Base-by-base conservation (phyloP, 495 filamentous ascomycete species). In the Aspergillus homomorphus region DNA sequence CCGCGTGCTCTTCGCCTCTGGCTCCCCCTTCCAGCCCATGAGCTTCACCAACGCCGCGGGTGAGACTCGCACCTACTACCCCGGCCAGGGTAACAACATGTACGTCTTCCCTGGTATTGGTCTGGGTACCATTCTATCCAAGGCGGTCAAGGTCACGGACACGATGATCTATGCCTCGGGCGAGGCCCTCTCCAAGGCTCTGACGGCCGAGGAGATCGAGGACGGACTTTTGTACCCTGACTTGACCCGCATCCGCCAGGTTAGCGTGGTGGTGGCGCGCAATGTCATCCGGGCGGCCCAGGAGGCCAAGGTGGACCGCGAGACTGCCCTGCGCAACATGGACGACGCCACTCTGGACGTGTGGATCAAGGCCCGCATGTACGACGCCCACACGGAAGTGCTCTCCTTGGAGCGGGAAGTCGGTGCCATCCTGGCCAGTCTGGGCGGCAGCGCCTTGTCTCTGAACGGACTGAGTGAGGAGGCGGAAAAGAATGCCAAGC, bases 61-160 rank as follows among this genome's bases (percentile, higher is more conserved):
- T 45, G 78, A 82, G 28, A 84, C 88, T 54, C 81, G 87, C 64
- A 81, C 81, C 46, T 86, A 92, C 77, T 85, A 88, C 71, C 91
- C 94, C 19, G 95, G 95, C 73, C 94, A 98, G 79, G 94, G 82
- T 49, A 89, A 88, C 81, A 95, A 95, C 77, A 89, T 89, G 78
- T 98, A 97, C 64, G 91, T 98, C 49, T 98, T 98, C 85, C 94
- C 94, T 3, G 94, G 94, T 67, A 92, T 98, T 60, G 94, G 94
- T 38, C 85, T 98, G 30, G 94, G 92, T 57, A 90, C 93, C 59
- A 96, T 98, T 67, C 87, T 98, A 42, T 87, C 86, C 78, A 93
- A 96, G 79, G 82, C 90, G 45, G 87, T 88, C 67, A 86, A 85
- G 64, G 84, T 98, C 60, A 97, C 94, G 33, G 91, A 98, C 70